Base-by-base conservation (phyloP, 352 stramenopile species). In the Blastocystis sp. region DNA sequence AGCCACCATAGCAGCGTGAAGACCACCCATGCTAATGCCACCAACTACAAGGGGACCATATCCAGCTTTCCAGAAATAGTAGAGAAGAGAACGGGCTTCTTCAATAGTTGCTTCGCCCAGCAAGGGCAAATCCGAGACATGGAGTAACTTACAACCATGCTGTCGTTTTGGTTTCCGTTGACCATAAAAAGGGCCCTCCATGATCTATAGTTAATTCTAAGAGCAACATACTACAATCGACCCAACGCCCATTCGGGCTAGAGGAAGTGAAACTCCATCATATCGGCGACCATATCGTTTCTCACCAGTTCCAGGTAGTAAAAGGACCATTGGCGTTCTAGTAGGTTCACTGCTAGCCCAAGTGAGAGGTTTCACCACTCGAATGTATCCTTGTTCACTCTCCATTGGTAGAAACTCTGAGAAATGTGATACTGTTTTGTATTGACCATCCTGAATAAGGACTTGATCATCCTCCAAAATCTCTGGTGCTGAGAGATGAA, bases 161-260 rank as follows among this genome's bases (percentile, higher is more conserved):
- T 86, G 75, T 46, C 43, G 24, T 42, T 86, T 86, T 12, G 75
- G 75, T 46, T 75, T 71, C 12, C 75, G 75, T 14, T 35, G 19
- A n/a, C 75, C 75, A 37, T 86, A 86, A 77, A 75, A 86, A 9
- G 75, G 75, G 27, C 75, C 75, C n/a, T 86, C 75, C 19, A 86
- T 27, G 29, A 86, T 86, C 75, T 86, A 77, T 1, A 7, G 12
- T n/a, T 57, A 0, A 86, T 16, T 19, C 0, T 0, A 4, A 0
- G 6, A 37, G 11, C 21, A 77, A 75, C 51, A 11, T 4, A 58
- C 0, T 46, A 86, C 75, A 39, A 75, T 75, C 35, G 61, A 86
- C 21, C 52, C 57, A n/a, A 86, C 27, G 73, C 57, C 57, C 37
- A 86, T 42, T 77, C 57, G 57, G n/a, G 61, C 57, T 46, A 86